These are phyloP conservation scores for Prunus yedoensis DNA, from an alignment of 331 rosid genomes.

Conservation along the genomic window DNA sequence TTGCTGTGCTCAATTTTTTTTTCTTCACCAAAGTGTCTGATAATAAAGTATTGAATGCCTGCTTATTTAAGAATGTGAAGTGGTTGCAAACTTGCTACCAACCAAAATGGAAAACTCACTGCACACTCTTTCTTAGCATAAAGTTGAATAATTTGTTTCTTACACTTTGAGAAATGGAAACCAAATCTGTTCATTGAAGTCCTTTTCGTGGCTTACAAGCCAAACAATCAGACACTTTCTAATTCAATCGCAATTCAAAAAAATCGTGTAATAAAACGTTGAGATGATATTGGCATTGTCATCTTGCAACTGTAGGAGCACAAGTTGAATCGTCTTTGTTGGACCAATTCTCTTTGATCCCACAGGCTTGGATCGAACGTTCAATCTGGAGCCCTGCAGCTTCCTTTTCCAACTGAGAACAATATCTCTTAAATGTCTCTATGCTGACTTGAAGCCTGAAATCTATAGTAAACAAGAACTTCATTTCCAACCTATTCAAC, in stretches of 20 bases:
- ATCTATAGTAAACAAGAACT: conserved; percentile 76
- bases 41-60: too few species aligned
- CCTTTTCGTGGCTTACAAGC: not conserved
- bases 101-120: not conserved
- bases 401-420: conserved; percentile 69
- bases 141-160: conserved; percentile 7
- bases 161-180: not conserved
- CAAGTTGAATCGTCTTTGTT: conserved; percentile 64
- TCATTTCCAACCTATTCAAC: conserved; percentile 86
- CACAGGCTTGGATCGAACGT: conserved; percentile 73
- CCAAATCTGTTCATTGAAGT: conserved; percentile 1
- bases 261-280: conserved; percentile 19
- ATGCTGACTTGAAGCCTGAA: conserved; percentile 80
- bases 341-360: conserved; percentile 73
- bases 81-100: not conserved
- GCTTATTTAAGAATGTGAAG: not conserved
- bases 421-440: conserved; percentile 73
- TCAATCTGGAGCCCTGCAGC: conserved; percentile 58
- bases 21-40: too few species aligned
- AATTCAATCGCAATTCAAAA: conserved; percentile 17
- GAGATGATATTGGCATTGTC: conserved; percentile 29
- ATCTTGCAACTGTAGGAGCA: conserved; percentile 73
- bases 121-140: not conserved
- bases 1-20: too few species aligned
- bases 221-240: conserved; percentile 11